Percentiles rank a stretch among this genome's conserved stretches.
Evolutionary conservation across 2,329 filamentous ascomycete species (phyloP).

Genomic region (Chaetomium sp.): DNA sequence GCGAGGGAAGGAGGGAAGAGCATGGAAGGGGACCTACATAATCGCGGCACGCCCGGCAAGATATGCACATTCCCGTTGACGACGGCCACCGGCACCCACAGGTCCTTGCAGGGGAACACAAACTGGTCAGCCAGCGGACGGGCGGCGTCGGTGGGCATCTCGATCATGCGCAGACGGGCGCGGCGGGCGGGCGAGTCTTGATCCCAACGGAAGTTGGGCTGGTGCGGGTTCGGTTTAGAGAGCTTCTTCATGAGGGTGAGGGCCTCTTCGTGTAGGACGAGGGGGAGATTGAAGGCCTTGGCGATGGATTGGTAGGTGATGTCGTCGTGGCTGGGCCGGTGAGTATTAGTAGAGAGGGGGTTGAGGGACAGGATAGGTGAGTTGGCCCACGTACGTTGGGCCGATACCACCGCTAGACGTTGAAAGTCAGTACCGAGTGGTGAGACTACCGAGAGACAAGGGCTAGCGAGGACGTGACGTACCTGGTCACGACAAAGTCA

Average conservation of each 20-base stretch:
- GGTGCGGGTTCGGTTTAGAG: constrained; percentile 64
- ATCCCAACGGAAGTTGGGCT: constrained; percentile 78
- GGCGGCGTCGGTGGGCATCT: constrained; percentile 68
- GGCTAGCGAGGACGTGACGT: constrained; percentile 4
- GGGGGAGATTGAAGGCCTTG: constrained; percentile 72
- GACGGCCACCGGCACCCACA: constrained; percentile 86
- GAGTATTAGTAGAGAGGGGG: not conserved
- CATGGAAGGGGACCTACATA: constrained; percentile 49
- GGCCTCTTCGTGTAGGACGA: constrained; percentile 71
- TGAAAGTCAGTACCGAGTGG: constrained; percentile 4
- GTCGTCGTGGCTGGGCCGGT: constrained; percentile 70
- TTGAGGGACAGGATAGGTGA: constrained; percentile 28
- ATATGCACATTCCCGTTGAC: constrained; percentile 94
- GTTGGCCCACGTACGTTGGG: constrained; percentile 58
- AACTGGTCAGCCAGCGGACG: constrained; percentile 63
- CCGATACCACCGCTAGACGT: constrained; percentile 73
- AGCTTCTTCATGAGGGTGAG: constrained; percentile 78
- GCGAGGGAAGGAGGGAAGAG: not conserved
- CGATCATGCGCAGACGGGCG: constrained; percentile 86
- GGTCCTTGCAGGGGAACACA: constrained; percentile 68
- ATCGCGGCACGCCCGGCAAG: constrained; percentile 76
- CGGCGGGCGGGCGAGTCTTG: constrained; percentile 68
- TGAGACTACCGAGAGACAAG: not conserved
- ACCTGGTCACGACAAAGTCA: constrained; percentile 88
- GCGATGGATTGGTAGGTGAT: constrained; percentile 95